Conservation (phyloP, 495 filamentous ascomycete genomes). For the Friedmanniomyces simplex region DNA sequence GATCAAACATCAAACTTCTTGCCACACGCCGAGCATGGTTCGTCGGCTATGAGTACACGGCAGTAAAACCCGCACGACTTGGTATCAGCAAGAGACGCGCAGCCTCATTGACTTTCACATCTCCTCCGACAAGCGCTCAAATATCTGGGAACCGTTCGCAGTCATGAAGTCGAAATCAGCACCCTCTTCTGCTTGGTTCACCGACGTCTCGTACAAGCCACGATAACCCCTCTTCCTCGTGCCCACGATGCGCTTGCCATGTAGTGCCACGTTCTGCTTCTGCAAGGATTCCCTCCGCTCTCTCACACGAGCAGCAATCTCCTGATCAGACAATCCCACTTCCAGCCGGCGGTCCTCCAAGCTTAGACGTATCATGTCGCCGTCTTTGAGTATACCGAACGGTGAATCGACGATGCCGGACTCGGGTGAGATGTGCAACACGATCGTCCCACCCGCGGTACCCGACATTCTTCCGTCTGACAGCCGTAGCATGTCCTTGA, state of each 20-base stretch:
- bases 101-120: neutral
- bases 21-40: too few relatives aligned
- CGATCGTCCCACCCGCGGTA: conserved; percentile 58
- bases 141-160: conserved; percentile 31
- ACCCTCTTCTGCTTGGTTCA: conserved; percentile 54
- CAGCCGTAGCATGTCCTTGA: conserved; percentile 55
- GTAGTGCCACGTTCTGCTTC: conserved; percentile 20
- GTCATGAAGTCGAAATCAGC: conserved; percentile 57
- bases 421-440: conserved; percentile 56
- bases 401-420: conserved; percentile 32
- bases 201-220: conserved; percentile 53
- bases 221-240: conserved; percentile 46
- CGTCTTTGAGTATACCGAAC: conserved; percentile 49
- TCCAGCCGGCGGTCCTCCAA: conserved; percentile 36
- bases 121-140: neutral
- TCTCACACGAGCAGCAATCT: conserved; percentile 13
- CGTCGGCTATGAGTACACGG: too few relatives aligned
- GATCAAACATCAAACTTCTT: too few relatives aligned
- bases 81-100: too few relatives aligned
- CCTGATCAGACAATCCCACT: conserved; percentile 38
- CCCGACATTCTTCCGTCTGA: conserved; percentile 61
- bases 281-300: conserved; percentile 36
- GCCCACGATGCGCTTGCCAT: conserved; percentile 25
- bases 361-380: conserved; percentile 48
- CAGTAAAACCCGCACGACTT: too few relatives aligned